Evolutionary conservation across 441 rosid genomes (phyloP), one percentile per base, ranked within the genome.

Genomic region (Arabidopsis hybrid): DNA sequence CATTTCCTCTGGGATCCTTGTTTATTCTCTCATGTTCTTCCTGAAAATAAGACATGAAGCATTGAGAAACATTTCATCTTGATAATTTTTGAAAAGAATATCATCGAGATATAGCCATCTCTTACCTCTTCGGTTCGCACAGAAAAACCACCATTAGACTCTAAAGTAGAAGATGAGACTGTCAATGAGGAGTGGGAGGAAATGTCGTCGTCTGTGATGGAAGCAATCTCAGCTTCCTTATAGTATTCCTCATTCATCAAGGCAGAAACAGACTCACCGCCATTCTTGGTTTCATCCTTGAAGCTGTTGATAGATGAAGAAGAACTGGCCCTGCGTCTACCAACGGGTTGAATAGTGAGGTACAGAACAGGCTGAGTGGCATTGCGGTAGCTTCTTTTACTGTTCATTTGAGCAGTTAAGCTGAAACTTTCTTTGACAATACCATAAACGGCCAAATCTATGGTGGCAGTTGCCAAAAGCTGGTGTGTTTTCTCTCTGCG

Each of bases 371-470:
- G 97, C 78, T 85, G 95, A 83, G 91, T 78, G 18, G 93, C 84
- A 75, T 87, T 92, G 40, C 87, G 84, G 64, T 82, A 87, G 85
- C 85, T 92, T 82, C 99, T 87, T 72, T 83, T 89, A 81, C 92
- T 85, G 79, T 80, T 88, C 92, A 95, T 79, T 0, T 95, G 89
- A 79, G 83, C 92, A 79, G 75, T 84, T 39, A 87, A 49, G 75
- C 73, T 81, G 50, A 83, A 8, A 16, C 74, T 32, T 60, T 88
- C 88, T 75, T 83, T 90, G 18, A 92, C 43, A 67, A 88, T 74
- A 53, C 97, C 93, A 60, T 83, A 86, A 34, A 92, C 97, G 0
- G 96, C 89, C 83, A 95, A 80, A 80, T 95, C 97, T 8, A 95
- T 38, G 4, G 83, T 80, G 5, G 91, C 93, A 26, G 91, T 89